Conservation (phyloP, 768 basidiomycete genomes). For the Collybia sp. region DNA sequence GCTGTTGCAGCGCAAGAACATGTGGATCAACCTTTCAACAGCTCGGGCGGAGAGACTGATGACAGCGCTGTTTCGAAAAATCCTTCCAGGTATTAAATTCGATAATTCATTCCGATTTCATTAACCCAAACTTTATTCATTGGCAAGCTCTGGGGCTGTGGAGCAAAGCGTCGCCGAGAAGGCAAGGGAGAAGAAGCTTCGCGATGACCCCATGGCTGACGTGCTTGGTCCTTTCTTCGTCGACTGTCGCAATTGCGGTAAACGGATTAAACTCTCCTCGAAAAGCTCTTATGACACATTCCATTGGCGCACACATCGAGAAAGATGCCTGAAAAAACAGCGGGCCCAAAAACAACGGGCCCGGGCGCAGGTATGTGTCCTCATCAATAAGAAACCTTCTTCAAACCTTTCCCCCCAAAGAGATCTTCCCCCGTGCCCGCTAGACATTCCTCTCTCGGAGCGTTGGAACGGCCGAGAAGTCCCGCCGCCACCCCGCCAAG, state of each 20-base stretch:
- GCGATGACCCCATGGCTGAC: slow-evolving; percentile 47
- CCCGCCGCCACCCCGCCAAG: not conserved
- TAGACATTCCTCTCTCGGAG: not conserved
- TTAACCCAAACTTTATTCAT: not conserved
- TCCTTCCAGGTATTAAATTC: slow-evolving; percentile 7
- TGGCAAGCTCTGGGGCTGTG: slow-evolving; percentile 11
- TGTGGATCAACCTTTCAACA: not conserved
- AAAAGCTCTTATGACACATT: slow-evolving; percentile 64
- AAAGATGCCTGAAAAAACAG: slow-evolving; percentile 49
- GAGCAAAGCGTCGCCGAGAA: slow-evolving; percentile 36
- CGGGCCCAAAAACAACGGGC: slow-evolving; percentile 1
- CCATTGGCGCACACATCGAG: slow-evolving; percentile 65
- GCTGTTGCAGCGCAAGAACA: not conserved
- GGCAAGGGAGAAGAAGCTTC: slow-evolving; percentile 45
- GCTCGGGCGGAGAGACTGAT: not conserved
- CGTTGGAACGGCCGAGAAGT: not conserved
- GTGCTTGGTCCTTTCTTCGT: slow-evolving; percentile 48
- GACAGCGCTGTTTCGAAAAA: not conserved
- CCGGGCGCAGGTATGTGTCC: not conserved
- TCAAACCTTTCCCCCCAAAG: not conserved
- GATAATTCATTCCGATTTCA: not conserved
- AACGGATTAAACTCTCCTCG: slow-evolving; percentile 57
- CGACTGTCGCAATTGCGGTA: slow-evolving; percentile 50
- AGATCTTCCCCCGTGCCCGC: not conserved
- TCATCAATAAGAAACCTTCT: not conserved